Evolutionary conservation across 441 rosid genomes (phyloP), one percentile per base, ranked within the genome.

Genomic region (Mallotus repandus): DNA sequence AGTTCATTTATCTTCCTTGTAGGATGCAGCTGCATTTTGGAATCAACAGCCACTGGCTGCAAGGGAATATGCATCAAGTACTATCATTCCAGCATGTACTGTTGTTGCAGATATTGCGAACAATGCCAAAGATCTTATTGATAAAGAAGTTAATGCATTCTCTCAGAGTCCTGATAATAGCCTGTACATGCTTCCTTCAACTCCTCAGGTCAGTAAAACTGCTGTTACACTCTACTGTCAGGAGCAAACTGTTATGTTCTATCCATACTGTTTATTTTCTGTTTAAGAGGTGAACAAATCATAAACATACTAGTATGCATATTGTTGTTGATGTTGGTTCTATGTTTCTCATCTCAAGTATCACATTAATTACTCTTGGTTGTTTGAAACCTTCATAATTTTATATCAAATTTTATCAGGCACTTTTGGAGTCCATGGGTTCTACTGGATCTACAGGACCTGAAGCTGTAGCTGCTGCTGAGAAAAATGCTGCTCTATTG

Each of bases 11-110:
- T 76, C 77, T 63, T 32, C 7, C 77, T 78, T 74, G 71, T 76
- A 95, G 97, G 96, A 92, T 88, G 97, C 97, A 50, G 85, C 91
- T 72, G 83, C 87, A 74, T 92, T 88, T 83, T 92, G 99, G 98
- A 84, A 86, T 85, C 98, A 89, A 74, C 99, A 95, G 81, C 96
- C 97, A 66, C 63, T 88, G 78, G 87, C 84, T 63, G 93, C 91
- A 16, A 83, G 90, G 83, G 95, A 89, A 79, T 89, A 81, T 81
- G 95, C 93, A 66, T 83, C 89, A 79, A 87, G 87, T 84, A 89
- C 97, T 65, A 86, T 95, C 66, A 91, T 92, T 79, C 99, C 97
- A 43, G 97, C 92, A 57, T 89, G 97, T 81, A 81, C 82, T 67
- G 77, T 86, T 77, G 95, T 91, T 81, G 86, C 82, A 43, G 85